A percentile compares a stretch with the other conserved stretches of the same genome.
These are phyloP conservation scores for Fusarium anguioides DNA, from an alignment of 2,329 filamentous ascomycete species.

Conservation along the genomic window DNA sequence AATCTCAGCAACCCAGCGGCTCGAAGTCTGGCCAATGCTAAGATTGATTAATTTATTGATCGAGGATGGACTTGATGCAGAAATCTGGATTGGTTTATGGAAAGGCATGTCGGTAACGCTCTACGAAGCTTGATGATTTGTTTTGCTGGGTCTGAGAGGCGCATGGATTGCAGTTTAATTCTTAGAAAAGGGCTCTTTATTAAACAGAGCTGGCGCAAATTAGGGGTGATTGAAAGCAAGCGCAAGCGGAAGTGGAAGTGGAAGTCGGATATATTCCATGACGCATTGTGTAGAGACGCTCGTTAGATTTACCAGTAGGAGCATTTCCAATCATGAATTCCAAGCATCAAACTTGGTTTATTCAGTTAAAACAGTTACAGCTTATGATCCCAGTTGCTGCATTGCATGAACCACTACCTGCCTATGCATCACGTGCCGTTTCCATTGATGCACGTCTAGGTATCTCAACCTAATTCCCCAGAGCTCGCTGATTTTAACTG, in stretches of 20 bases:
- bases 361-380: neutral
- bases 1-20: constrained; percentile 79
- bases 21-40: constrained; percentile 75
- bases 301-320: constrained; percentile 16
- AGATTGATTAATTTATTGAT: constrained; percentile 73
- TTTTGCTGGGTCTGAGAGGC: constrained; percentile 22
- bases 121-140: constrained; percentile 23
- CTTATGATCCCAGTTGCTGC: neutral
- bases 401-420: neutral
- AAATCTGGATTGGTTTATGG: neutral
- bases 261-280: neutral
- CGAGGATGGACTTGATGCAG: neutral
- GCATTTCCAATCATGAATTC: neutral
- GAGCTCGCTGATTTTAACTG: neutral
- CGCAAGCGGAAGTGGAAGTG: neutral
- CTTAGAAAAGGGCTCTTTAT: constrained; percentile 1
- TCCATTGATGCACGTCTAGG: neutral
- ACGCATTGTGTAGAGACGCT: constrained; percentile 3
- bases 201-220: neutral
- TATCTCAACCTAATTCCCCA: neutral
- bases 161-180: constrained; percentile 2
- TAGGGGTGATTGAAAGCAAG: constrained; percentile 2
- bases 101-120: constrained; percentile 8
- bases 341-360: neutral
- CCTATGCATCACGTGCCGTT: neutral